Base-by-base conservation (phyloP, 768 basidiomycete species). In the Suillus alpinus region DNA sequence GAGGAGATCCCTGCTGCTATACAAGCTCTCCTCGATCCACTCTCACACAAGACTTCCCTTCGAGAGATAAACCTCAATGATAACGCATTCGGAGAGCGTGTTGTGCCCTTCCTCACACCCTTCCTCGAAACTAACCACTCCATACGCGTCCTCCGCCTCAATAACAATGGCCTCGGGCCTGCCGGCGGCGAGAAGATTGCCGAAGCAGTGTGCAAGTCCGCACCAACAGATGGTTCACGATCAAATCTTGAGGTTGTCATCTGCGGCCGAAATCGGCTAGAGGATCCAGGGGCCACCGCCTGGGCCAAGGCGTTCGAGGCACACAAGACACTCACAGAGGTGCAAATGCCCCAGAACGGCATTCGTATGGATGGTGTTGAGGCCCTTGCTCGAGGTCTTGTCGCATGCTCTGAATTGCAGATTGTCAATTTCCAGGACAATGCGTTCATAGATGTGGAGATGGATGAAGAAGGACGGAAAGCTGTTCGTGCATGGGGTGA, bases 291-390 rank as follows among this genome's bases (percentile, higher is more conserved):
- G 3, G 92, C 96, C 8, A 62, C 77, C 0, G 82, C 82, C 6
- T 98, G 93, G 91, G 94, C 92, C 1, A 83, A 86, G 41, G 95
- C 96, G 4, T 96, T 96, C 69, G 86, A 86, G 1, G 91, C 85
- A 40, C 94, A 97, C 69, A 87, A 84, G 7, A 86, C 86, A 6
- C 83, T 99, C 36, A 79, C 79, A 57, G 93, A 97, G 65, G 89
- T 98, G 34, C 84, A 91, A 60, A 89, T 98, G 87, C 91, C 92
- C n/a, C 95, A 98, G 80, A 98, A 99, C 69, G 97, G 96, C 5
- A 98, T 99, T 67, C 83, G 94, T 64, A 92, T 92, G 87, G 88
- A 89, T 60, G 97, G 97, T 4, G 90, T 96, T 69, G 82, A 82
- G 9, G 83, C 85, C 12, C 84, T 99, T 26, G 91, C 92, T 6